Base-by-base conservation (phyloP, 148 eudicot genomes). In the Simmondsia chinensis region DNA sequence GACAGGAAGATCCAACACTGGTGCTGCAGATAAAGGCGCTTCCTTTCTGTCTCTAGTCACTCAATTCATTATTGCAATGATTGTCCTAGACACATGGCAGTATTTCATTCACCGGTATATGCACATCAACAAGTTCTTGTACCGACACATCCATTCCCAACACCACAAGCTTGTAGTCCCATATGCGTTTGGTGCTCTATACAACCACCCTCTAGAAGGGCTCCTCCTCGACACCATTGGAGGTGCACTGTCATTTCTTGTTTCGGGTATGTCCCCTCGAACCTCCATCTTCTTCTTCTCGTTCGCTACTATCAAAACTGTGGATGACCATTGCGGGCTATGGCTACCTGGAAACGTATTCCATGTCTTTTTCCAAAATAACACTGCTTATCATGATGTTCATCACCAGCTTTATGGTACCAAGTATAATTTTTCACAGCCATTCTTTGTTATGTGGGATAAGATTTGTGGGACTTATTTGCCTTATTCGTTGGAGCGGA, bases 321-420 rank as follows among this genome's bases (percentile, higher is more conserved):
- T 91, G 9, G 97, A 85, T 21, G 95, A 91, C 48, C 97, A 91
- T 34, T 85, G 95, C 5, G 95, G 97, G 40, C 65, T 85, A 22
- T 76, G 87, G 95, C 70, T 91, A 26, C 95, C 95, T 1, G 80
- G 95, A 22, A 91, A 85, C 48, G 70, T 66, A 8, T 85, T 85
- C 68, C 95, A 91, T 23, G 1, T 68, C 19, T 56, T 85, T 33
- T 91, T 91, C 54, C 65, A 54, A 28, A 91, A 91, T 38, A 91
- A 91, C 31, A 74, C 81, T 17, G 95, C 95, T 20, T 85, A 85
- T 53, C 97, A 91, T 46, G 97, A 91, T 64, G 65, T 91, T 50
- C 97, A 89, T 48, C 97, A 89, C 56, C 97, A 89, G 68, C 93
- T 81, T 14, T 84, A 75, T 42, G 97, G 97, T 29, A 84, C 52